These are phyloP conservation scores for Magnusiomyces tetraspermus DNA, from an alignment of 1,139 yeast species.

Conservation along the genomic window DNA sequence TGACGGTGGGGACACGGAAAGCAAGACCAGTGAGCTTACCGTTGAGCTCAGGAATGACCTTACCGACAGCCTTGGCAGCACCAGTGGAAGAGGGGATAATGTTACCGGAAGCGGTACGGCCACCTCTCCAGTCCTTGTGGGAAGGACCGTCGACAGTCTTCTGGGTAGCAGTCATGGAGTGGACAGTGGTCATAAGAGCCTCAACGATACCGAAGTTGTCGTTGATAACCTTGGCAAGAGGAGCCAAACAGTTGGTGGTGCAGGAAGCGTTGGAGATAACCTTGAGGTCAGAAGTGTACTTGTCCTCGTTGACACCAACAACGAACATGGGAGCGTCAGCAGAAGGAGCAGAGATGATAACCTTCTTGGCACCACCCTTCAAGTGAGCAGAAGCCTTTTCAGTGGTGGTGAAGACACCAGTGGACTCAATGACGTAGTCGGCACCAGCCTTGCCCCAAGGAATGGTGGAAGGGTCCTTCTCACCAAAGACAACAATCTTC, in stretches of 20 bases:
- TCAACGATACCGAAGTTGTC: slow-evolving; percentile 74
- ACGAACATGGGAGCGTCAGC: slow-evolving; percentile 86
- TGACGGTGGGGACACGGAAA: slow-evolving; percentile 80
- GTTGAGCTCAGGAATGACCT: slow-evolving; percentile 78
- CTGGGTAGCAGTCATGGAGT: slow-evolving; percentile 85
- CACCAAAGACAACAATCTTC: slow-evolving; percentile 59
- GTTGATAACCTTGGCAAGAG: slow-evolving; percentile 75
- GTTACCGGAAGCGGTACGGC: slow-evolving; percentile 86
- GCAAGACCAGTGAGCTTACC: slow-evolving; percentile 88
- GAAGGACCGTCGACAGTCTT: slow-evolving; percentile 90
- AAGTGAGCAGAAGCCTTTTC: slow-evolving; percentile 76
- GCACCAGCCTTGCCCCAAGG: slow-evolving; percentile 79
- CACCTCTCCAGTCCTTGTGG: slow-evolving; percentile 93
- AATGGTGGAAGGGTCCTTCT: slow-evolving; percentile 66
- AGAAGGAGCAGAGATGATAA: slow-evolving; percentile 80
- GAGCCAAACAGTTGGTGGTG: slow-evolving; percentile 87
- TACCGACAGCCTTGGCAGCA: slow-evolving; percentile 91
- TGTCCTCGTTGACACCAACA: slow-evolving; percentile 69
- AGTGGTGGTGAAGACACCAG: slow-evolving; percentile 75
- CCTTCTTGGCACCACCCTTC: slow-evolving; percentile 85
- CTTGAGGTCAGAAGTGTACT: slow-evolving; percentile 59
- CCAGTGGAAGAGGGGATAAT: slow-evolving; percentile 85
- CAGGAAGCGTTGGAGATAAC: slow-evolving; percentile 81
- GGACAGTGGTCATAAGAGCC: slow-evolving; percentile 87
- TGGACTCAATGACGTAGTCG: slow-evolving; percentile 75